Evolutionary conservation across 2,329 filamentous ascomycete genomes (phyloP).

Genomic region (Botrytis elliptica): DNA sequence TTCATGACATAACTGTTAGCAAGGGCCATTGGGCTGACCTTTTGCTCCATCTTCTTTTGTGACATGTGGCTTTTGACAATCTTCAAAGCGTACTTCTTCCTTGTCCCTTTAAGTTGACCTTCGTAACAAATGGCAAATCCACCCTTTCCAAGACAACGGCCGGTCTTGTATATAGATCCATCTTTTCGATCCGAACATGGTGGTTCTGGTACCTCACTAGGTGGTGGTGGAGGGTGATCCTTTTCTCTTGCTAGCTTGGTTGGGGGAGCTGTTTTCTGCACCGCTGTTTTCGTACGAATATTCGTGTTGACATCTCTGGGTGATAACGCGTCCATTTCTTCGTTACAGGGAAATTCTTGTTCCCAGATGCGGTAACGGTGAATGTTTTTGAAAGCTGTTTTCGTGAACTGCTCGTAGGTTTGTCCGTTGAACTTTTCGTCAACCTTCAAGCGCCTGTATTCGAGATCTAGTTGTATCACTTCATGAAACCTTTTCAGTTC

Average conservation of each 20-base stretch:
- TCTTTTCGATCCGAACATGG: constrained; percentile 66
- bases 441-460: constrained; percentile 18
- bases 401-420: constrained; percentile 29
- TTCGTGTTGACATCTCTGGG: constrained; percentile 64
- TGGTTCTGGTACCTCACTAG: constrained; percentile 57
- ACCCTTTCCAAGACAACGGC: constrained; percentile 73
- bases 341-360: constrained; percentile 42
- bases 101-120: constrained; percentile 64
- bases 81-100: constrained; percentile 72
- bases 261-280: constrained; percentile 50
- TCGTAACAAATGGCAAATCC: constrained; percentile 82
- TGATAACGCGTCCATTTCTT: constrained; percentile 63
- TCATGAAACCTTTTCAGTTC: constrained; percentile 26
- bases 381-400: constrained; percentile 24
- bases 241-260: constrained; percentile 53
- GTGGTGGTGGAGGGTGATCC: constrained; percentile 65
- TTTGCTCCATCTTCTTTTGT: constrained; percentile 73
- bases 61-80: constrained; percentile 84
- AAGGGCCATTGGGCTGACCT: constrained; percentile 53
- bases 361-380: constrained; percentile 30
- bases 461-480: constrained; percentile 20
- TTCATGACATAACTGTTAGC: neutral
- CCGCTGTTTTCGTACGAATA: constrained; percentile 45
- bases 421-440: constrained; percentile 19
- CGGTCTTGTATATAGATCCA: constrained; percentile 72